Evolutionary conservation across 2,329 filamentous ascomycete genomes (phyloP).

Genomic region (Pleoardoris graminearum): DNA sequence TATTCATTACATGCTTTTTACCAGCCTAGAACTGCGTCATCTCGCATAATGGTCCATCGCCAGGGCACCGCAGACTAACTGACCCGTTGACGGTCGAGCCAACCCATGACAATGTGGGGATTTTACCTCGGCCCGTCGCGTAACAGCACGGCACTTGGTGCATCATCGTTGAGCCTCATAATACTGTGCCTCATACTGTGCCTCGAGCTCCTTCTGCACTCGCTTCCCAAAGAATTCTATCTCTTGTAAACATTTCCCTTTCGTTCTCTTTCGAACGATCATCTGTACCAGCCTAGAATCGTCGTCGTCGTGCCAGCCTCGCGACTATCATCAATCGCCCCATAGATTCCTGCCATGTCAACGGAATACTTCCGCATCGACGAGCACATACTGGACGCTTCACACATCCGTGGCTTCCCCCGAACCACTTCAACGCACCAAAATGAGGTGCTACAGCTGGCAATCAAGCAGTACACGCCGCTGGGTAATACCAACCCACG

Average conservation of each 20-base stretch:
- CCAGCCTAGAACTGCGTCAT: too few species aligned
- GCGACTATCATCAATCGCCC: background rate
- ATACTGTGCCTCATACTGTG: too few species aligned
- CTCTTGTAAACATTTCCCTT: too few species aligned
- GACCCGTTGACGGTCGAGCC: background rate
- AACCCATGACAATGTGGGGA: background rate
- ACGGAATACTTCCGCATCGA: constrained; percentile 63
- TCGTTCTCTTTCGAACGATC: too few species aligned
- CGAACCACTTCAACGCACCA: constrained; percentile 71
- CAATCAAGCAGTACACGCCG: constrained; percentile 87
- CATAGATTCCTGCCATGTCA: constrained; percentile 35
- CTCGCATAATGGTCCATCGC: too few species aligned
- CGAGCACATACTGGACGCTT: constrained; percentile 68
- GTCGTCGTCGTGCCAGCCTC: background rate
- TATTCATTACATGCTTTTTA: too few species aligned
- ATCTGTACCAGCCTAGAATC: too few species aligned
- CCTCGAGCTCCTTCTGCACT: background rate
- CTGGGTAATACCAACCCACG: constrained; percentile 68
- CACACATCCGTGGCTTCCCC: constrained; percentile 81
- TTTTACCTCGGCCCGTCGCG: constrained; percentile 9
- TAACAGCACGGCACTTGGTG: constrained; percentile 1
- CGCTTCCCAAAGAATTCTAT: background rate
- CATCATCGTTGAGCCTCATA: background rate
- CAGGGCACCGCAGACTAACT: too few species aligned
- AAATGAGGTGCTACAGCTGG: constrained; percentile 72